phyloP scores from a whole-genome alignment of 1,284 basidiomycete genomes.

The Anthracocystis setariae region DNA sequence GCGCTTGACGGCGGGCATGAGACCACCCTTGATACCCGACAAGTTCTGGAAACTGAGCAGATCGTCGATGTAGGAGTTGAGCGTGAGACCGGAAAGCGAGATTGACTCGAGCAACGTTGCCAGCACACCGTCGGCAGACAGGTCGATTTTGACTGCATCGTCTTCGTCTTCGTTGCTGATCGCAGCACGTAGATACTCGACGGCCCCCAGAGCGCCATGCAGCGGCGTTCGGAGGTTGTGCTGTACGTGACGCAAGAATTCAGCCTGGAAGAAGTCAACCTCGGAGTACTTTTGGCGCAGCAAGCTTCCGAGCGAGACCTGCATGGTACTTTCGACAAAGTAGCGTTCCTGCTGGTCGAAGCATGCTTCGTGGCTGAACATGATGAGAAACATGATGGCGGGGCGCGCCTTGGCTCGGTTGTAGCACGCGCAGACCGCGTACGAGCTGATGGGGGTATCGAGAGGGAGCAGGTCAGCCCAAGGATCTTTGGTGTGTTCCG shows the following conservation, averaged over 20 bases:
- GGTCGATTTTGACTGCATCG: conserved; percentile 34
- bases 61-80: conserved; percentile 57
- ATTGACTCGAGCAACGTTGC: conserved; percentile 51
- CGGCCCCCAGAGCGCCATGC: conserved; percentile 56
- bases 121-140: conserved; percentile 43
- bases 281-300: conserved; percentile 46
- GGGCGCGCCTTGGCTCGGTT: conserved; percentile 36
- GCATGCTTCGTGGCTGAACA: conserved; percentile 22
- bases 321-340: conserved; percentile 39
- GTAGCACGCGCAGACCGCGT: conserved; percentile 38
- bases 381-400: conserved; percentile 45
- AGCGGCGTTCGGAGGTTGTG: conserved; percentile 59
- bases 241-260: conserved; percentile 53
- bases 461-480: conserved; percentile 33
- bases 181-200: conserved; percentile 50
- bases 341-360: conserved; percentile 44
- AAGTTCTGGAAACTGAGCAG: conserved; percentile 56
- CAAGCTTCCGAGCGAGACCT: conserved; percentile 36
- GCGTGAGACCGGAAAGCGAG: conserved; percentile 48
- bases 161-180: conserved; percentile 29
- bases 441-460: conserved; percentile 20
- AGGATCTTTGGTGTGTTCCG: conserved; percentile 15
- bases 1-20: conserved; percentile 5
- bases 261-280: conserved; percentile 52
- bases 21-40: conserved; percentile 31